Base-by-base conservation (phyloP, 495 filamentous ascomycete species). In the Entonaema liquescens region DNA sequence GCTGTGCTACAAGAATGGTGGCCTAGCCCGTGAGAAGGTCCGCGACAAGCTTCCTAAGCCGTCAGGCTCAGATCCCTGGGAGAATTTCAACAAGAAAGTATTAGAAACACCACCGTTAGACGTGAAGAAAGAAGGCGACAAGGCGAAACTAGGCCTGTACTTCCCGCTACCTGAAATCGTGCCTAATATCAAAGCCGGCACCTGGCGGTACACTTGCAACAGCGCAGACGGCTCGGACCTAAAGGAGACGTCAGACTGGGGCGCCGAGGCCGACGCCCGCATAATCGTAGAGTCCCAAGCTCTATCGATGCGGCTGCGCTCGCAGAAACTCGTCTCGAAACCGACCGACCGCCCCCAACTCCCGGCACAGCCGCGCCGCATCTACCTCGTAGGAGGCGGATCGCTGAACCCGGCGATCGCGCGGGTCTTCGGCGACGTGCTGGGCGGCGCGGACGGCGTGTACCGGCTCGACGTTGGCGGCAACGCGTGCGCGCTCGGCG, bases 1-100 rank as follows among this genome's bases (percentile, higher is more conserved):
- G 95, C 90, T 99, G 29, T 99, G 95, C 84, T 99, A 98, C 84
- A 98, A 98, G 80, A 99, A 99, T 82, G 95, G 95, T 65, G 93
- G 92, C 0, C 87, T 98, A 0, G 95, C 95, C 0, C 92, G 95
- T 49, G 95, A 99, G 77, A 87, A 91, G 54, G 86, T 97, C 62
- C 90, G 95, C 31, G 92, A 99, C 76, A 84, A 79, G 71, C 77
- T 86, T 4, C 81, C 83, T 71, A 80, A 71, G 53, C 77, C 84
- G 0, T 71, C 75, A 29, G 78, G 70, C 5, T 66, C 81, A 12
- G 76, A 90, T 53, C 77, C 84, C 25, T 98, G 95, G 95, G 85
- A 85, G 23, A 83, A 75, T 38, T 99, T 98, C 83, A 94, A 98
- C 83, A 69, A 85, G 49, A 77, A 84, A 47, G 89, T 90, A 2